These are phyloP conservation scores for Thalassiosira sp. DNA, from an alignment of 352 stramenopile species.

Conservation along the genomic window DNA sequence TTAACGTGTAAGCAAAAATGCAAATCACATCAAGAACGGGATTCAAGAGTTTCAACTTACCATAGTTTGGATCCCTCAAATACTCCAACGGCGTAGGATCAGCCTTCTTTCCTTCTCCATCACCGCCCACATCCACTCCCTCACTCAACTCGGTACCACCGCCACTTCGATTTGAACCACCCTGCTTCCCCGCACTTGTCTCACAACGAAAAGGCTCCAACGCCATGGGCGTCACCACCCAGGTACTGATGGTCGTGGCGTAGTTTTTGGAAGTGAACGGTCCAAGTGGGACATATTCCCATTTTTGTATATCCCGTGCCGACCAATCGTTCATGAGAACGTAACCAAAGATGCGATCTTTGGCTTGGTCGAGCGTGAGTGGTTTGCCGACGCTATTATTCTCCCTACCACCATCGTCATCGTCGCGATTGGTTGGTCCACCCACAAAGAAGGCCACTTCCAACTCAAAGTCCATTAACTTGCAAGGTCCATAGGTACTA, in stretches of 20 bases:
- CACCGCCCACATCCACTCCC: constrained; percentile 1
- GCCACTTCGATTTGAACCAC: not conserved
- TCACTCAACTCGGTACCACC: constrained; percentile 1
- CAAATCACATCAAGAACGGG: constrained; percentile 67
- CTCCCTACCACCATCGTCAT: not conserved
- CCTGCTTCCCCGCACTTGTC: constrained; percentile 87
- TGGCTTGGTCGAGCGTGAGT: constrained; percentile 88
- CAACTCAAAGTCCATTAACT: constrained; percentile 95
- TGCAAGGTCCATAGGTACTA: constrained; percentile 88
- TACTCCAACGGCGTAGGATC: constrained; percentile 91
- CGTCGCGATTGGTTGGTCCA: constrained; percentile 86
- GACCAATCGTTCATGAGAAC: constrained; percentile 98
- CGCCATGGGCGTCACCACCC: constrained; percentile 93
- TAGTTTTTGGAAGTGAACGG: constrained; percentile 98
- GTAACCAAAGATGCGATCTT: constrained; percentile 95
- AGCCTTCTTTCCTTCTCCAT: constrained; percentile 42
- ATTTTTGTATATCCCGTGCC: constrained; percentile 91
- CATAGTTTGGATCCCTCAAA: constrained; percentile 91
- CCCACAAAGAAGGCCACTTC: constrained; percentile 95
- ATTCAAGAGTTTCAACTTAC: constrained; percentile 78
- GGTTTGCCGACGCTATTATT: constrained; percentile 75
- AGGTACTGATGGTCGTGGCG: constrained; percentile 94
- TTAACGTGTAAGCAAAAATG: constrained; percentile 47
- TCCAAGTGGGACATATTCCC: constrained; percentile 96
- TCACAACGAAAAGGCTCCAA: constrained; percentile 91